Evolutionary conservation across 2,329 filamentous ascomycete genomes (phyloP), one percentile per base, ranked within the genome.

Genomic region (Simplicillium sp.): DNA sequence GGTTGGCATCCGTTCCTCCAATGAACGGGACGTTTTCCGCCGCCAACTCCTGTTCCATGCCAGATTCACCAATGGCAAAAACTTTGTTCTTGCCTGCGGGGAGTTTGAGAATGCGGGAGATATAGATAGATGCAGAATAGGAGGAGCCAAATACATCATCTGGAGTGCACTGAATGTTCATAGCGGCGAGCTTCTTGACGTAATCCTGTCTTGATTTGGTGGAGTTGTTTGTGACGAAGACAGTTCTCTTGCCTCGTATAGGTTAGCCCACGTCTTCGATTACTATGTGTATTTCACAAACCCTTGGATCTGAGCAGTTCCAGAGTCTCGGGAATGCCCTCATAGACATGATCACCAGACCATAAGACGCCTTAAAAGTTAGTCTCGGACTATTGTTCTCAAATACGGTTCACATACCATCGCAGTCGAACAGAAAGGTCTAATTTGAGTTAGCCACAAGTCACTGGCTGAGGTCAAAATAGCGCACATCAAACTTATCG

Each of bases 191-290:
- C 58, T 97, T 98, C 69, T 90, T 87, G 60, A 84, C 82, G 65
- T 98, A 98, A 59, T 96, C 88, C 38, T 76, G 70, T 42, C 92
- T 84, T 11, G 90, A 95, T 61, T 98, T 98, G 43, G 92, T 97
- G 56, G 88, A 96, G 69, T 98, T 98, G 68, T 98, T 98, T 33
- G 92, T 98, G 39, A 98, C 92, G 58, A 98, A 98, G 41, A 98
- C 81, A 29, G 92, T 75, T 58, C 83, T 83, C 64, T 98, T 98
- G 57, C 87, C 89, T 92, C 40, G 1, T 3, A 11, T 2, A 25
- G 31, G 33, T 43, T 11, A 39, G 33, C 13, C 9, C 9, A 11
- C 7, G 11, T 38, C 9, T 6, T 12, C 4, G 25, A 20, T 44
- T 13, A 36, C 41, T 32, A 44, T 4, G 8, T 11, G 4, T 8